Base-by-base conservation (phyloP, 306 rosid genomes). In the Comarum palustre region DNA sequence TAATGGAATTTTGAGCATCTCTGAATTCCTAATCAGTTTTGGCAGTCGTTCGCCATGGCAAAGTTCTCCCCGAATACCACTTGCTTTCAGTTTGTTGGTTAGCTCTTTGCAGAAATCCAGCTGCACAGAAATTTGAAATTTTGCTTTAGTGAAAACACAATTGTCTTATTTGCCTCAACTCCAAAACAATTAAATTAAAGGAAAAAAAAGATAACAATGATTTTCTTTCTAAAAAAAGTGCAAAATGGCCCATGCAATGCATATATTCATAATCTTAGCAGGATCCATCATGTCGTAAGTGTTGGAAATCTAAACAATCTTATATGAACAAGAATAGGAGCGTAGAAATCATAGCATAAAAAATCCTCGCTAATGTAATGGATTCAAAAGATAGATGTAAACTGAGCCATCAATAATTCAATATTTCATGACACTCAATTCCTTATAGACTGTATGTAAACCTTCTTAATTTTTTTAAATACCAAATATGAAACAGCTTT, bases 31-130 rank as follows among this genome's bases (percentile, higher is more conserved):
- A 62, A 94, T 91, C 72, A 94, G 96, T 75, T 91, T 94, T 0
- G 99, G 96, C 66, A 94, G 82, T 22, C 96, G 97, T 76, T 94
- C 99, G 0, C 99, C 97, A 6, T 88, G 93, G 80, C 87, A 87
- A 65, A 94, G 85, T 82, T 91, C 95, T 51, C 88, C 90, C 54
- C 96, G 87, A 69, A 94, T 84, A 48, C 91, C 91, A 43, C 69
- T 70, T 29, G 46, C 86, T 84, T 85, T 94, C 80, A 94, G 83
- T 78, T 85, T 87, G 29, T 81, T 78, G 36, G 83, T 78, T 77
- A 91, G 88, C 69, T 76, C 88, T 10, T 88, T 82, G 93, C 99
- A 89, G 81, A 77, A 94, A 7, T 82, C 86, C 74, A 89, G 91
- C 99, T 94, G 85, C 7, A 38, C 8, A 77, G 65, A 82, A 75